Percentiles rank a stretch among this genome's conserved stretches.
These are phyloP conservation scores for Chlorociboria aeruginascens DNA, from an alignment of 495 filamentous ascomycete genomes.

Conservation along the genomic window DNA sequence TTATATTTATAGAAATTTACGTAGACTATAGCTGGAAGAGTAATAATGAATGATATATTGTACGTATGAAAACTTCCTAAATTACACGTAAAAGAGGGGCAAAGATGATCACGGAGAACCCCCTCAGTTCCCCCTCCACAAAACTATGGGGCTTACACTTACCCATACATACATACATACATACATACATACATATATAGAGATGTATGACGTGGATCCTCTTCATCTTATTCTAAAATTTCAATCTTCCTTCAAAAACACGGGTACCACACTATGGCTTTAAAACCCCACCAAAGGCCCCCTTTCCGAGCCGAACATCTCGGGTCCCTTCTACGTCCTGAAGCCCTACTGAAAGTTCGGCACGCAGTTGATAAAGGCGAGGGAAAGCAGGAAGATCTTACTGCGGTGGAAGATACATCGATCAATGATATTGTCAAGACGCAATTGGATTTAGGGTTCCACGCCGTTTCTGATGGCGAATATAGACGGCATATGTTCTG, in stretches of 20 bases:
- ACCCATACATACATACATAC: no score
- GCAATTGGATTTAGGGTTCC: conserved; percentile 55
- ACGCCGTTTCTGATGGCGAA: conserved; percentile 64
- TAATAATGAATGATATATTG: no score
- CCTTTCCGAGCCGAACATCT: conserved; percentile 85
- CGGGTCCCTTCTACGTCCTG: conserved; percentile 39
- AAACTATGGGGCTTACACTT: no score
- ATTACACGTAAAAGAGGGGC: no score
- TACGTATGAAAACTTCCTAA: no score
- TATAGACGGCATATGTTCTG: conserved; percentile 53
- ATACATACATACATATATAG: no score
- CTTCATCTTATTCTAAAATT: not conserved
- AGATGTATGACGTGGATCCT: no score
- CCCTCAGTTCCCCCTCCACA: no score
- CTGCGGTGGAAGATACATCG: conserved; percentile 48
- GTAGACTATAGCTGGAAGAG: no score
- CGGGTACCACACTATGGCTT: not conserved
- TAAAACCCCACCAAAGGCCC: conserved; percentile 40
- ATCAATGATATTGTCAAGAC: conserved; percentile 53
- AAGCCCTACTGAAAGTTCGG: conserved; percentile 34
- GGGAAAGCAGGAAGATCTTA: conserved; percentile 28
- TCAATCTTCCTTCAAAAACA: not conserved
- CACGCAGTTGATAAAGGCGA: conserved; percentile 36
- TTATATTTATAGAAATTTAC: no score
- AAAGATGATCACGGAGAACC: no score